phyloP scores from a whole-genome alignment of 208 protist genomes.

The Kentomonas sorsogonicus region DNA sequence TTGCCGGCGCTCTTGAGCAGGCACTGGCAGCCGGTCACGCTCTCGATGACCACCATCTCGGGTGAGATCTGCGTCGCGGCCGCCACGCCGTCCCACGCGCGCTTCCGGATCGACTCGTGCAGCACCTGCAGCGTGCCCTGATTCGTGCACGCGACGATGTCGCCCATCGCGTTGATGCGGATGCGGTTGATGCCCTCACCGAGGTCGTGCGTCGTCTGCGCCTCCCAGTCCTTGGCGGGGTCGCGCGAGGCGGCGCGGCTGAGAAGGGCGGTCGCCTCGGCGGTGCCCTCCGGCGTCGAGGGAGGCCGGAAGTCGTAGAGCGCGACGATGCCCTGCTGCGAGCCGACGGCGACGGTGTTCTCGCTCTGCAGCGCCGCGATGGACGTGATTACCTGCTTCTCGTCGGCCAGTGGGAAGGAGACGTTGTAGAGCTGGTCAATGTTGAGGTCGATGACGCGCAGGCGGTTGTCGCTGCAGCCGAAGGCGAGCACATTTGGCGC shows the following conservation, averaged over 20 bases:
- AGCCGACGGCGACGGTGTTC: constrained; percentile 49
- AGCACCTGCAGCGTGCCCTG: constrained; percentile 69
- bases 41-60: constrained; percentile 84
- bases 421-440: constrained; percentile 73
- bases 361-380: constrained; percentile 30
- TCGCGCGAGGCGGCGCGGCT: constrained; percentile 13
- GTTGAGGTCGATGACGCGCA: constrained; percentile 79
- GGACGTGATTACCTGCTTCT: constrained; percentile 44
- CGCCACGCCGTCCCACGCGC: constrained; percentile 75
- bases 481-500: constrained; percentile 64
- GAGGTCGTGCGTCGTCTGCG: constrained; percentile 61
- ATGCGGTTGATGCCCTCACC: constrained; percentile 57
- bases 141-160: constrained; percentile 49
- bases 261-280: background rate
- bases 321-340: constrained; percentile 56
- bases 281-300: background rate
- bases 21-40: constrained; percentile 77
- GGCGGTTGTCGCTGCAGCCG: constrained; percentile 63
- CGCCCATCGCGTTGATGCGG: constrained; percentile 42
- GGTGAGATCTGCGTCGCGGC: constrained; percentile 84
- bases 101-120: constrained; percentile 81
- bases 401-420: constrained; percentile 41
- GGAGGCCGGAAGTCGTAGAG: constrained; percentile 36
- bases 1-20: constrained; percentile 65
- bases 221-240: constrained; percentile 54